Conservation (phyloP, 2,329 filamentous ascomycete genomes). For the Davidsoniella virescens region DNA sequence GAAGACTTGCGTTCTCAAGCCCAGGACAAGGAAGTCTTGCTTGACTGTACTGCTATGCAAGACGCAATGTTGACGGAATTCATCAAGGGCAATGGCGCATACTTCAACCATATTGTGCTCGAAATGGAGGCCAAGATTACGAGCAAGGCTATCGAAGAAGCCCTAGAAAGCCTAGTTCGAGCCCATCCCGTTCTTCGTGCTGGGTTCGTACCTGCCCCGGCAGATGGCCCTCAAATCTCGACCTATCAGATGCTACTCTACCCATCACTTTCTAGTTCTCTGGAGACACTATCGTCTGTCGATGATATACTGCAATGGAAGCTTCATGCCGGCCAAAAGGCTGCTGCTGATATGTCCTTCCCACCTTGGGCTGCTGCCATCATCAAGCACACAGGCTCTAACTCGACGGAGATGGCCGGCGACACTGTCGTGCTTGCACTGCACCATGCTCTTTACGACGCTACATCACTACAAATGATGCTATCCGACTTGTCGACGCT, state of each 20-base stretch:
- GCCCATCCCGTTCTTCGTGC: conserved; percentile 59
- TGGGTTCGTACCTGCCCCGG: conserved; percentile 44
- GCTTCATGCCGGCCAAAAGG: conserved; percentile 17
- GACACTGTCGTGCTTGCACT: conserved; percentile 22
- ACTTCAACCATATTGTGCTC: conserved; percentile 58
- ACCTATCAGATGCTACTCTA: conserved; percentile 7
- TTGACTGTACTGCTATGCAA: conserved; percentile 56
- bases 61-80: conserved; percentile 66
- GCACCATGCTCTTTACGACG: conserved; percentile 79
- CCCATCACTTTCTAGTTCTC: not conserved
- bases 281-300: not conserved
- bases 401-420: too few species aligned
- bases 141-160: conserved; percentile 27
- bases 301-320: conserved; percentile 26
- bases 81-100: conserved; percentile 47
- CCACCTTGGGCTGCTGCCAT: conserved; percentile 50
- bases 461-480: conserved; percentile 51
- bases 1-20: not conserved
- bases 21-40: conserved; percentile 13
- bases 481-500: conserved; percentile 37
- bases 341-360: conserved; percentile 29
- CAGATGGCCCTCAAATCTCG: not conserved
- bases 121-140: conserved; percentile 27
- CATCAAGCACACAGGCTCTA: conserved; percentile 16
- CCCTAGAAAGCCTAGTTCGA: conserved; percentile 41